Conservation (phyloP, 1,139 yeast species). For the Taphrina wiesneri region DNA sequence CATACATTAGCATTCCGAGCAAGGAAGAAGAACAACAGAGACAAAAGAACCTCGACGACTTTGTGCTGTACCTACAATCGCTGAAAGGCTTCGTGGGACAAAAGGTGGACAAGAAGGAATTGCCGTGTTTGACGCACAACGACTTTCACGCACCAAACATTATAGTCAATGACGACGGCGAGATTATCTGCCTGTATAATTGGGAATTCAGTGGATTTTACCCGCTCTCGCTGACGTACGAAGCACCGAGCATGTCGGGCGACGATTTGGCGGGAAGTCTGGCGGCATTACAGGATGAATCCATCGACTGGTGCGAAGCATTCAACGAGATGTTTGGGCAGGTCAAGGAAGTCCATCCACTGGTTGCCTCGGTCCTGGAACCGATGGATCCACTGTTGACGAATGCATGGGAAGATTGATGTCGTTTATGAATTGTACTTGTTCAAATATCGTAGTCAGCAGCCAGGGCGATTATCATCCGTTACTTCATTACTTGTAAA, state of each 20-base stretch:
- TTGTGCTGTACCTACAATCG: not conserved
- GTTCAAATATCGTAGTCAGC: no score
- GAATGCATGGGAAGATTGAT: slow-evolving; percentile 1
- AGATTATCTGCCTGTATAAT: not conserved
- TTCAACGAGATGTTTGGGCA: not conserved
- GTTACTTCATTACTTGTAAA: not conserved
- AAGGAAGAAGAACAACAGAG: not conserved
- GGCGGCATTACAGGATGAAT: not conserved
- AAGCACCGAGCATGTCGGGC: not conserved
- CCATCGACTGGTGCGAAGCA: slow-evolving; percentile 7
- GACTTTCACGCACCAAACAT: slow-evolving; percentile 6
- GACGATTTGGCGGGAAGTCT: not conserved
- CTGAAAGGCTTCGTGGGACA: not conserved
- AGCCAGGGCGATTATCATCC: no score
- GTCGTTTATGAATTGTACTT: not conserved
- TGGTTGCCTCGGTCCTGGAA: not conserved
- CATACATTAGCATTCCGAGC: not conserved
- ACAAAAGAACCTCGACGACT: not conserved
- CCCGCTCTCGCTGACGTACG: slow-evolving; percentile 6
- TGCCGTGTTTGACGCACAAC: slow-evolving; percentile 11
- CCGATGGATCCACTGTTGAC: slow-evolving; percentile 1
- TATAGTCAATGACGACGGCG: not conserved
- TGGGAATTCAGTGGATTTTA: slow-evolving; percentile 8
- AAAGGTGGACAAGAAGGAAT: not conserved
- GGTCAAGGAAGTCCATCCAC: slow-evolving; percentile 6